phyloP scores from a whole-genome alignment of 2,329 filamentous ascomycete genomes.

The Mycosphaerelloides madeirae region DNA sequence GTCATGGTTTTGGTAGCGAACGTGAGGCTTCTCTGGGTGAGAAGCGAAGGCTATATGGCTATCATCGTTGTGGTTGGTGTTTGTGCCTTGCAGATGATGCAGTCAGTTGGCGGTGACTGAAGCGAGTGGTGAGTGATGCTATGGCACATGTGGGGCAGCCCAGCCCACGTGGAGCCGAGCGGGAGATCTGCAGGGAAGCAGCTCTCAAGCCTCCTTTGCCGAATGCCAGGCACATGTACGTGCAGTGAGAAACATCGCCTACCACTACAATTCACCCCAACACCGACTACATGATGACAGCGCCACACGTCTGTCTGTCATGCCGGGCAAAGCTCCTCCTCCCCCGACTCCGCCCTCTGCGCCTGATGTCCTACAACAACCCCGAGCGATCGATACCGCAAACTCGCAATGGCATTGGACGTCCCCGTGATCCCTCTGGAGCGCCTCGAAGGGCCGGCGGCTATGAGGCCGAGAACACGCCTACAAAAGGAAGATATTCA shows the following conservation, averaged over 20 bases:
- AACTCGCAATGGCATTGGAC: not conserved
- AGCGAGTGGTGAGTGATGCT: too few relatives aligned
- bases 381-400: not conserved
- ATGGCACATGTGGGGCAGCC: too few relatives aligned
- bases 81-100: too few relatives aligned
- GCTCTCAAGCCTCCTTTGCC: too few relatives aligned
- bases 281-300: slow-evolving; percentile 6
- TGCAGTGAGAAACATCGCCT: too few relatives aligned
- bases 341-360: not conserved
- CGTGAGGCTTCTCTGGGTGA: slow-evolving; percentile 1
- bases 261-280: too few relatives aligned
- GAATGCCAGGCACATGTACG: too few relatives aligned
- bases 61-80: slow-evolving; percentile 10
- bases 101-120: not conserved
- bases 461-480: too few relatives aligned
- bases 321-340: not conserved
- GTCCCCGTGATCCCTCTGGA: too few relatives aligned
- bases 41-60: slow-evolving; percentile 3
- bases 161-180: too few relatives aligned
- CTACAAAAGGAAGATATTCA: slow-evolving; percentile 18
- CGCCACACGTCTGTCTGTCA: slow-evolving; percentile 4
- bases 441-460: too few relatives aligned
- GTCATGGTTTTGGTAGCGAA: slow-evolving; percentile 58
- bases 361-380: not conserved
- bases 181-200: too few relatives aligned